Evolutionary conservation across 1,284 basidiomycete genomes (phyloP).

Genomic region (Phaffia rhodozyma): DNA sequence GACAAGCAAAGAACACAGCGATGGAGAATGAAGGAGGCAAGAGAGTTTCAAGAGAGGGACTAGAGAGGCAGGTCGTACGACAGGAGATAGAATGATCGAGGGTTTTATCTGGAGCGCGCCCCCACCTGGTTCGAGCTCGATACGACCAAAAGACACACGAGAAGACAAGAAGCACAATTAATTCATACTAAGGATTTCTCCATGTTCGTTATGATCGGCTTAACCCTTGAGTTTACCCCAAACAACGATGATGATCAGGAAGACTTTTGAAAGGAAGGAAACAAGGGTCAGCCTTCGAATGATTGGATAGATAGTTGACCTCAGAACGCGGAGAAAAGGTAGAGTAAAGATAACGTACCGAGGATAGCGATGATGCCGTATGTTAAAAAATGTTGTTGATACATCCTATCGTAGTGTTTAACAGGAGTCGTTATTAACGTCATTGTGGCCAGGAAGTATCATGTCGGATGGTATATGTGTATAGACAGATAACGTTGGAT

Average conservation of each 20-base stretch:
- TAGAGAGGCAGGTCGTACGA: no score
- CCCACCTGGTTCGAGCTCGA: no score
- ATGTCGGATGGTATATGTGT: background rate
- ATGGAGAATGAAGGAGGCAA: no score
- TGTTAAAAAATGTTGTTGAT: slow-evolving; percentile 37
- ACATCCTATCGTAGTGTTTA: slow-evolving; percentile 29
- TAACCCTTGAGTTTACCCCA: slow-evolving; percentile 32
- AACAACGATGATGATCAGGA: slow-evolving; percentile 36
- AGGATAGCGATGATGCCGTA: slow-evolving; percentile 36
- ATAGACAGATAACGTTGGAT: background rate
- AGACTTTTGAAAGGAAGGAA: slow-evolving; percentile 18
- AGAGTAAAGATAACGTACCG: background rate
- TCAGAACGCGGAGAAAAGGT: background rate
- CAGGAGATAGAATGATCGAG: no score
- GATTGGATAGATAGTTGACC: no score
- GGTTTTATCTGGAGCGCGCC: no score
- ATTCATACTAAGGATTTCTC: no score
- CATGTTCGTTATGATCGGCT: background rate
- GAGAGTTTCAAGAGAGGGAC: no score
- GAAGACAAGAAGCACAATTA: no score
- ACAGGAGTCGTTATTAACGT: background rate
- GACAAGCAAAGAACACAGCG: no score
- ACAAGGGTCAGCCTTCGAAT: no score
- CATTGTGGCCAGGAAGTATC: background rate
- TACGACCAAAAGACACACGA: no score